phyloP scores from a whole-genome alignment of 2,329 filamentous ascomycete species.

The Epichloe coenophiala region DNA sequence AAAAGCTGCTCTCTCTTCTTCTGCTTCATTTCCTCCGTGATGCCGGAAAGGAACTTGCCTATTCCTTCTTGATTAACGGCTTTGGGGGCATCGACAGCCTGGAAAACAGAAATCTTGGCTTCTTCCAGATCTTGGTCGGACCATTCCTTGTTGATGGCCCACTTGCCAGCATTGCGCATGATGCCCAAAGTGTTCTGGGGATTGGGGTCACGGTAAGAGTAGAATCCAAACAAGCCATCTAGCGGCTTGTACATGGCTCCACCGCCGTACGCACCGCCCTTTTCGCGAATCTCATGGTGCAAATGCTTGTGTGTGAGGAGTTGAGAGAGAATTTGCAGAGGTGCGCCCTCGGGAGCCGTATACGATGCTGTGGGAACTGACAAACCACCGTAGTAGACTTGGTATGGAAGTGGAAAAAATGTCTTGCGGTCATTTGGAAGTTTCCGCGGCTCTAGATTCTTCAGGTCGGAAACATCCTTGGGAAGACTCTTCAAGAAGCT shows the following conservation, averaged over 20 bases:
- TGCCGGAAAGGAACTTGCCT: conserved; percentile 68
- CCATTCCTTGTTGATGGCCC: conserved; percentile 74
- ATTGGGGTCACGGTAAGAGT: conserved; percentile 93
- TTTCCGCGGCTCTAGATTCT: conserved; percentile 15
- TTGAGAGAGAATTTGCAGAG: conserved; percentile 79
- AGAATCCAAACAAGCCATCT: conserved; percentile 83
- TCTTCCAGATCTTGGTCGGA: conserved; percentile 79
- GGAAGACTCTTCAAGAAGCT: conserved; percentile 46
- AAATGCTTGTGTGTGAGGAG: conserved; percentile 92
- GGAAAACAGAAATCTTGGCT: conserved; percentile 90
- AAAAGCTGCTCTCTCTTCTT: conserved; percentile 68
- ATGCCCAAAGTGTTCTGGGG: conserved; percentile 77
- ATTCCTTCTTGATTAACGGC: conserved; percentile 83
- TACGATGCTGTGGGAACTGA: conserved; percentile 78
- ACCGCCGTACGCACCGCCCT: conserved; percentile 90
- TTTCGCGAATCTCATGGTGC: conserved; percentile 94
- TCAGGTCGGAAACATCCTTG: conserved; percentile 25
- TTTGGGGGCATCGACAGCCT: conserved; percentile 76
- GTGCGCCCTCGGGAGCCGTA: conserved; percentile 57
- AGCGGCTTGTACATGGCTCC: conserved; percentile 72
- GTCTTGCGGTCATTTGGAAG: conserved; percentile 49
- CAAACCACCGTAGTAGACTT: conserved; percentile 87
- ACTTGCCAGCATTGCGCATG: conserved; percentile 69
- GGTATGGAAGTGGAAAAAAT: conserved; percentile 90
- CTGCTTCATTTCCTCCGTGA: conserved; percentile 84